Conservation (phyloP, 129 eudicot species). For the Pittosporum tobira region DNA sequence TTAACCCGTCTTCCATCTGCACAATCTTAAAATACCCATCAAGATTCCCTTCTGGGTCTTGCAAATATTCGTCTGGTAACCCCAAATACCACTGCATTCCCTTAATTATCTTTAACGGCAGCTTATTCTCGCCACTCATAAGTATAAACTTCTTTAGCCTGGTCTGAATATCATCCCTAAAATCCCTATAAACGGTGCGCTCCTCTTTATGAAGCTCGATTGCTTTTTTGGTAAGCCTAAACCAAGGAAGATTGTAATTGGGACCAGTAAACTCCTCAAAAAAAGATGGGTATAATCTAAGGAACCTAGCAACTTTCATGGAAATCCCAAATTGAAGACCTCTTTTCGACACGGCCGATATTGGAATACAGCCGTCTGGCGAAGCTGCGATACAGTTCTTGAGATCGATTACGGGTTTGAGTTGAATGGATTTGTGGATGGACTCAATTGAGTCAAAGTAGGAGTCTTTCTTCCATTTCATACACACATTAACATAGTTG, state of each 20-base stretch:
- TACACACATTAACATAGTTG: conserved; percentile 62
- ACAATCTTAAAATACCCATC: conserved; percentile 53
- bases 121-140: conserved; percentile 54
- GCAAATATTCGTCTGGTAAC: conserved; percentile 52
- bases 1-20: conserved; percentile 62
- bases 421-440: conserved; percentile 42
- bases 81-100: conserved; percentile 82
- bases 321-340: conserved; percentile 46
- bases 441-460: conserved; percentile 55
- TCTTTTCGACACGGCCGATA: conserved; percentile 69
- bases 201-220: conserved; percentile 47
- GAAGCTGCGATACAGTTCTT: conserved; percentile 51
- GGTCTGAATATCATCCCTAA: conserved; percentile 32
- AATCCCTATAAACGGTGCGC: conserved; percentile 41
- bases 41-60: conserved; percentile 30
- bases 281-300: conserved; percentile 60
- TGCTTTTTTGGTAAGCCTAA: conserved; percentile 59
- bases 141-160: conserved; percentile 54
- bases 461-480: conserved; percentile 81
- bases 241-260: conserved; percentile 68
- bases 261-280: conserved; percentile 77
- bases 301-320: conserved; percentile 57
- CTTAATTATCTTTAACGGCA: conserved; percentile 62
- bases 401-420: conserved; percentile 63
- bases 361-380: conserved; percentile 54